These are phyloP conservation scores for Phalaenopsis hybrid DNA, from an alignment of 116 monocot species.

Conservation along the genomic window DNA sequence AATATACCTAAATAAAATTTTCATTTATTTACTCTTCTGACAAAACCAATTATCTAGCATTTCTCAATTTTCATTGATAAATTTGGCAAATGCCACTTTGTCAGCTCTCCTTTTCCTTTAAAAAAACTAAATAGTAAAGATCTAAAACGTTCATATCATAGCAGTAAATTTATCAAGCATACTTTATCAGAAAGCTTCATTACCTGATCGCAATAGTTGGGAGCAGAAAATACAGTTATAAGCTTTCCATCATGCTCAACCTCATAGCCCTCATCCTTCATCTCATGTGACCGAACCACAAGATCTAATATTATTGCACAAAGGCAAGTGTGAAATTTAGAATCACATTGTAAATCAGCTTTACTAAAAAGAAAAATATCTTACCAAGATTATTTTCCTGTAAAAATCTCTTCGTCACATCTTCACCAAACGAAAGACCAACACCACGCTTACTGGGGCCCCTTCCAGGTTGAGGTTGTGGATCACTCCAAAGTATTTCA, in stretches of 20 bases:
- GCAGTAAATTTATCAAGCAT: neutral
- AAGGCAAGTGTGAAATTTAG: neutral
- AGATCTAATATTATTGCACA: constrained; percentile 40
- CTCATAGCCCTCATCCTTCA: constrained; percentile 99
- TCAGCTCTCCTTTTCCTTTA: neutral
- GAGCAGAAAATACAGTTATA: constrained; percentile 98
- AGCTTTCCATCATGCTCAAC: constrained; percentile 95
- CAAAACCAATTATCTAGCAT: neutral
- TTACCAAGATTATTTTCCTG: constrained; percentile 89
- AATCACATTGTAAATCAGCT: neutral
- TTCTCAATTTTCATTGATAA: neutral
- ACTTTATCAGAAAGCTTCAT: neutral
- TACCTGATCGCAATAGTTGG: constrained; percentile 99
- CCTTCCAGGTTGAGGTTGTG: constrained; percentile 92
- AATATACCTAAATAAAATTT: neutral
- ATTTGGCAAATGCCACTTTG: neutral
- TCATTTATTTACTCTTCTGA: neutral
- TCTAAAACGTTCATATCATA: neutral
- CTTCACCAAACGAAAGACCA: constrained; percentile 97
- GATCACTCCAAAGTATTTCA: constrained; percentile 96
- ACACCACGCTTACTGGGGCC: constrained; percentile 98
- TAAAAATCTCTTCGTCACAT: constrained; percentile 89
- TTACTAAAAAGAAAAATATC: neutral
- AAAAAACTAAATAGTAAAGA: neutral
- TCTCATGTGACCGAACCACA: constrained; percentile 93